Conservation (phyloP, 2,329 filamentous ascomycete genomes). For the Apiospora aurea region DNA sequence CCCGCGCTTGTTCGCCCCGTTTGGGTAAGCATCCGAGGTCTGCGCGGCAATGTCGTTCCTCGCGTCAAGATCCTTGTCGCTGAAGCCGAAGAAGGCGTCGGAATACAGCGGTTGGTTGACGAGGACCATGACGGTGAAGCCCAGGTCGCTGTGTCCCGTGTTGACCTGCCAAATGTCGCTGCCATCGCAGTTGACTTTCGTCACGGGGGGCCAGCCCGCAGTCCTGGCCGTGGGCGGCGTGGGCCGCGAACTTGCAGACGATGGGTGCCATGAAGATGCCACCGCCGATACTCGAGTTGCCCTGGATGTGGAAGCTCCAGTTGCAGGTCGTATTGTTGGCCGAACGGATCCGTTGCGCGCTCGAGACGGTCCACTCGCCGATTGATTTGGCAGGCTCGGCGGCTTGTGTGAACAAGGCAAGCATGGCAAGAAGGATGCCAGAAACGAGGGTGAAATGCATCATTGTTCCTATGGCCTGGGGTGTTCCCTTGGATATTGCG, state of each 20-base stretch:
- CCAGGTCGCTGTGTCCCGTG: conserved; percentile 30
- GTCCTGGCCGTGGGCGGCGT: not conserved
- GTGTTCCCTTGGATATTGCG: too few species aligned
- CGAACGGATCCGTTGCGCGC: not conserved
- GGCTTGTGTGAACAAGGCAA: too few species aligned
- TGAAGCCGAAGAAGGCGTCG: conserved; percentile 32
- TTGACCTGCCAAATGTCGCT: conserved; percentile 27
- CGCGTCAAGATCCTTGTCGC: conserved; percentile 32
- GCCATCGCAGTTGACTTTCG: conserved; percentile 19
- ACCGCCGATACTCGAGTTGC: too few species aligned
- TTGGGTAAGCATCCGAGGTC: conserved; percentile 8
- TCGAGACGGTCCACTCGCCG: conserved; percentile 1
- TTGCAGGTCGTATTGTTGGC: not conserved
- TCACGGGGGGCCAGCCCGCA: not conserved
- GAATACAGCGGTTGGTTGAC: conserved; percentile 18
- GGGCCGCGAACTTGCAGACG: not conserved
- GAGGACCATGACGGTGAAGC: conserved; percentile 33
- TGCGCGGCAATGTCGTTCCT: conserved; percentile 29
- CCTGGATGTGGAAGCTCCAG: not conserved
- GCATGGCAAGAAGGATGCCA: too few species aligned
- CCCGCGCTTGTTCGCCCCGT: too few species aligned
- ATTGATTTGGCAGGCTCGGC: too few species aligned
- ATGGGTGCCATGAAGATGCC: not conserved
- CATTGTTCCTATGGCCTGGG: too few species aligned
- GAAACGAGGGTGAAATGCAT: not conserved